Conservation (phyloP, 2,329 filamentous ascomycete species). For the Colletotrichum phormii region DNA sequence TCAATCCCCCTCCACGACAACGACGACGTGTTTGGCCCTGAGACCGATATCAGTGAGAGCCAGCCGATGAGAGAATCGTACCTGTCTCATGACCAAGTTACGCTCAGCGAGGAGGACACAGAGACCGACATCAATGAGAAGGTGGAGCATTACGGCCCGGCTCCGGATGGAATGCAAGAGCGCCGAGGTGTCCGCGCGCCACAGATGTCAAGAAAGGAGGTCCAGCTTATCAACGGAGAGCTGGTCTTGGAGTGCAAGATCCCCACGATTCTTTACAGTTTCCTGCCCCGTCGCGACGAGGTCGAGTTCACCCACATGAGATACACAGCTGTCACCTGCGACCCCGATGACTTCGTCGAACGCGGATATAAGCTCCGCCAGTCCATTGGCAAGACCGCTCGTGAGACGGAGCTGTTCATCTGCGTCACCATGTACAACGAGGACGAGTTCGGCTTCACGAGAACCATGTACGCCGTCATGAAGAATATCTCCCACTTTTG, state of each 20-base stretch:
- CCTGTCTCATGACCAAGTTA: slow-evolving; percentile 63
- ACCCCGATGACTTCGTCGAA: slow-evolving; percentile 91
- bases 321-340: slow-evolving; percentile 98
- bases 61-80: slow-evolving; percentile 68
- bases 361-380: slow-evolving; percentile 94
- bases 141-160: slow-evolving; percentile 86
- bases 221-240: slow-evolving; percentile 96
- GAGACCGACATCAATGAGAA: slow-evolving; percentile 62
- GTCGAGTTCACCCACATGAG: slow-evolving; percentile 99
- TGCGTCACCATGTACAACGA: slow-evolving; percentile 99
- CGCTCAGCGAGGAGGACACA: slow-evolving; percentile 59
- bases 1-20: slow-evolving; percentile 76
- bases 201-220: slow-evolving; percentile 93
- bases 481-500: slow-evolving; percentile 98
- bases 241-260: slow-evolving; percentile 99
- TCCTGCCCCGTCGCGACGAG: slow-evolving; percentile 91
- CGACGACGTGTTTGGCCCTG: slow-evolving; percentile 80
- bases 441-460: slow-evolving; percentile 94
- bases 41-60: slow-evolving; percentile 64
- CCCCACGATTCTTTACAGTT: slow-evolving; percentile 97
- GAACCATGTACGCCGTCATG: slow-evolving; percentile 99
- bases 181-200: slow-evolving; percentile 87
- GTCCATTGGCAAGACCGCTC: slow-evolving; percentile 82
- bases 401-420: slow-evolving; percentile 96
- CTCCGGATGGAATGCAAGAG: slow-evolving; percentile 87